Evolutionary conservation across 495 filamentous ascomycete genomes (phyloP).

Genomic region (Neurospora cerealis): DNA sequence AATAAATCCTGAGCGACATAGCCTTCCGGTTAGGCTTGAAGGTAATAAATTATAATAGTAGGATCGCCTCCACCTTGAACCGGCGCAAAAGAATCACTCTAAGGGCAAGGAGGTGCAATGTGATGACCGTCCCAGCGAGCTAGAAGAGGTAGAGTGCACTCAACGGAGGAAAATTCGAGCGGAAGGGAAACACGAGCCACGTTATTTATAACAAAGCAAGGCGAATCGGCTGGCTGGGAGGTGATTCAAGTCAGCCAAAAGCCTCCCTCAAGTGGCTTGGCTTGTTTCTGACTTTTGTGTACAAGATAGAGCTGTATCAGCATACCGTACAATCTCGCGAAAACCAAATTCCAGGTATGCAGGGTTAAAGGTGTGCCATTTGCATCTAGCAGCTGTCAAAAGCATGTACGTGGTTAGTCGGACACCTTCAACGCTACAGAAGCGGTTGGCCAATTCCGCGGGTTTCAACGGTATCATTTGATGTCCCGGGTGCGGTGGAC

Average conservation of each 20-base stretch:
- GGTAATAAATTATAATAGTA: neutral
- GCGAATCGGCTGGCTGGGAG: neutral
- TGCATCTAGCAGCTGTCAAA: no score
- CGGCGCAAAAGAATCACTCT: neutral
- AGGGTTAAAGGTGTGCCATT: no score
- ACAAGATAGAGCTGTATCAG: no score
- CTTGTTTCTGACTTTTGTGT: no score
- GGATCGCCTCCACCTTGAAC: neutral
- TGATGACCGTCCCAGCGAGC: neutral
- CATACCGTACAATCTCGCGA: no score
- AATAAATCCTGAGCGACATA: neutral
- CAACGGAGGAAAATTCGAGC: neutral
- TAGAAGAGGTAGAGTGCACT: neutral
- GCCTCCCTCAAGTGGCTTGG: neutral
- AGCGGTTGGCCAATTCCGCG: no score
- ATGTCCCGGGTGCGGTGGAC: no score
- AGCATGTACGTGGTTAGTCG: no score
- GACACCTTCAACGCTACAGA: no score
- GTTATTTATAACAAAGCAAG: neutral
- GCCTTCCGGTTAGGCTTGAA: neutral
- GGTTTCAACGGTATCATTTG: no score
- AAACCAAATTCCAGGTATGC: no score
- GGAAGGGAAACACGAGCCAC: neutral
- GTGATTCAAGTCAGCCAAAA: neutral
- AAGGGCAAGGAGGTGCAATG: neutral